Evolutionary conservation across 805 yeast species (phyloP), one percentile per base, ranked within the genome.

Genomic region (Priceomyces haplophilus): DNA sequence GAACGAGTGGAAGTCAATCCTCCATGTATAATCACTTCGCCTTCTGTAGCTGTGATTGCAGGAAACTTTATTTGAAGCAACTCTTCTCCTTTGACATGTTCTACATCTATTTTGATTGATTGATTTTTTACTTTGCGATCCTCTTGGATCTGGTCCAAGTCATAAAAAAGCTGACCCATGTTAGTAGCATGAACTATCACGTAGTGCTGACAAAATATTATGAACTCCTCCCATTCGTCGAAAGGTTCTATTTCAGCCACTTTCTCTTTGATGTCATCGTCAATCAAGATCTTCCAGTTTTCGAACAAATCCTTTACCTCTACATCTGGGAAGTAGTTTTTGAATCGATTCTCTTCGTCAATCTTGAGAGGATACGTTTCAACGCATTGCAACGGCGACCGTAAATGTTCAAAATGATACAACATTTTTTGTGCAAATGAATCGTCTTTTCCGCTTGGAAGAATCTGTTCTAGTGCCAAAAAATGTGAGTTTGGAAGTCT

Each of bases 151-250:
- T 23, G 18, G 7, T 24, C 20, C 3, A n/a, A 17, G 18, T 6
- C 16, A 34, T 50, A 50, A 20, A 55, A 47, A 36, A 52, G 34
- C 6, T 38, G 34, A 13, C 13, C 16, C 12, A 52, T 50, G 50
- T 76, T 79, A 0, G 82, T 72, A 10, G 88, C 88, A 59, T 83
- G 89, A 2, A 82, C 67, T 31, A 83, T 68, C 29, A 81, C 67
- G 54, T 86, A 87, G 57, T 86, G 93, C 52, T 85, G 91, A 44
- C 87, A 78, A 54, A 84, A 86, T 11, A 83, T 55, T 21, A 81
- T 73, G 48, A 86, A 85, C 59, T 86, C 95, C 62, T 86, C 95
- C 79, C 86, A 77, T 62, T 87, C 95, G 58, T 87, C 95, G 60
- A 86, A 87, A 3, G 78, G 76, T 56, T 86, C 95, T 16, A 84